phyloP scores from a whole-genome alignment of 495 filamentous ascomycete species.

The Xylaria sp. region DNA sequence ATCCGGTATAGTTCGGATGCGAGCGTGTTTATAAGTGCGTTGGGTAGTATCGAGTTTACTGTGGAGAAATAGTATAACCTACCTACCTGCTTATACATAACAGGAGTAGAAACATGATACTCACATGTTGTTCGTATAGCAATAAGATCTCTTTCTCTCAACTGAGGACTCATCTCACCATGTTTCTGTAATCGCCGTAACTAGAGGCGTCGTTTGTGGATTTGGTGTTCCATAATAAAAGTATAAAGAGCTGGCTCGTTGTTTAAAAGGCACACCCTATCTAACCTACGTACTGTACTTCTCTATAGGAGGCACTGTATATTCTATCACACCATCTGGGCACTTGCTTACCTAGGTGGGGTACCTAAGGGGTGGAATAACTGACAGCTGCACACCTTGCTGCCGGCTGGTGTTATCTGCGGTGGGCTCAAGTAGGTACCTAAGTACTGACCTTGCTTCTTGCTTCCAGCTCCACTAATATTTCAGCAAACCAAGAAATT shows the following conservation, averaged over 20 bases:
- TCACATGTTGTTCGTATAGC: neutral
- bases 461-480: conserved; percentile 19
- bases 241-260: neutral
- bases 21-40: neutral
- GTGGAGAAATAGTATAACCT: neutral
- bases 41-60: neutral
- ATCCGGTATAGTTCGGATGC: neutral
- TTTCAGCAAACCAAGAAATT: conserved; percentile 8
- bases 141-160: neutral
- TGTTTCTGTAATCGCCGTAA: neutral
- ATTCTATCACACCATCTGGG: too few species aligned
- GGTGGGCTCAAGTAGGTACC: neutral
- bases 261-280: neutral
- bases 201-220: neutral
- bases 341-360: too few species aligned
- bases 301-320: too few species aligned
- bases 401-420: neutral
- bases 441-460: neutral
- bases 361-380: too few species aligned
- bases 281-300: too few species aligned
- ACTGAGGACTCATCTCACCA: neutral
- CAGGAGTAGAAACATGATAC: neutral
- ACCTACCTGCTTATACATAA: too few species aligned
- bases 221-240: neutral
- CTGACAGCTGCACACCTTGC: neutral